These are phyloP conservation scores for Penicillium maclennaniae DNA, from an alignment of 495 filamentous ascomycete genomes.

Conservation along the genomic window DNA sequence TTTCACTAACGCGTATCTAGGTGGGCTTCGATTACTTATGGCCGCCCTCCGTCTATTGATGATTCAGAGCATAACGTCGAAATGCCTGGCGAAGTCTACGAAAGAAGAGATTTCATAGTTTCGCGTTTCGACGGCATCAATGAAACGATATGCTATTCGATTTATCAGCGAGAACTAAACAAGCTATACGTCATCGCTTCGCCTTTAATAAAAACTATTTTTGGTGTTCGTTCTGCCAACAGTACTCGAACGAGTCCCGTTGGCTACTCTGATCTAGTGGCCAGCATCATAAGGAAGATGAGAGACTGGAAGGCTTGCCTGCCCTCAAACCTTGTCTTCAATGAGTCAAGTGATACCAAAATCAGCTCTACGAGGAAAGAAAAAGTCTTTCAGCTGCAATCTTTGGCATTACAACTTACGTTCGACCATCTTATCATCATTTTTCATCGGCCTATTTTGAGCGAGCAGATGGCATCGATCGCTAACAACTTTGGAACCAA, in stretches of 20 bases:
- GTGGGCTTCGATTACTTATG: slow-evolving; percentile 36
- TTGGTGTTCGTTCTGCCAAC: slow-evolving; percentile 23
- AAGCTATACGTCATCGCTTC: slow-evolving; percentile 32
- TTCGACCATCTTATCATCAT: slow-evolving; percentile 36
- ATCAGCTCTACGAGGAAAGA: slow-evolving; percentile 5
- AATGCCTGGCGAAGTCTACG: slow-evolving; percentile 27
- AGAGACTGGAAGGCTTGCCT: slow-evolving; percentile 22
- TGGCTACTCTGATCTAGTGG: slow-evolving; percentile 18
- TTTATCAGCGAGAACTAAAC: slow-evolving; percentile 33
- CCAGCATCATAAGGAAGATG: slow-evolving; percentile 19
- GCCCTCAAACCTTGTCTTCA: slow-evolving; percentile 19
- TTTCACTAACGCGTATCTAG: too few species aligned
- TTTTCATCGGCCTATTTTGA: slow-evolving; percentile 30
- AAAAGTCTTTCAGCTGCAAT: slow-evolving; percentile 26
- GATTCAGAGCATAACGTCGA: slow-evolving; percentile 34
- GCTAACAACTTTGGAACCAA: slow-evolving; percentile 21
- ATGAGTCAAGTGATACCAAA: slow-evolving; percentile 21
- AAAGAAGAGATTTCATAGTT: slow-evolving; percentile 20
- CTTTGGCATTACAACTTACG: slow-evolving; percentile 30
- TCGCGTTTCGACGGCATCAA: background rate
- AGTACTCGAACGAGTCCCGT: slow-evolving; percentile 17
- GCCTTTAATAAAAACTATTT: slow-evolving; percentile 26
- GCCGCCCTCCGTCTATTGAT: slow-evolving; percentile 31
- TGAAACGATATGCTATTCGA: slow-evolving; percentile 24
- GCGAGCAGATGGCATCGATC: too few species aligned